Percentiles rank a stretch among this genome's conserved stretches.
Conservation (phyloP, 2,329 filamentous ascomycete species). For the Colletotrichum sp. region DNA sequence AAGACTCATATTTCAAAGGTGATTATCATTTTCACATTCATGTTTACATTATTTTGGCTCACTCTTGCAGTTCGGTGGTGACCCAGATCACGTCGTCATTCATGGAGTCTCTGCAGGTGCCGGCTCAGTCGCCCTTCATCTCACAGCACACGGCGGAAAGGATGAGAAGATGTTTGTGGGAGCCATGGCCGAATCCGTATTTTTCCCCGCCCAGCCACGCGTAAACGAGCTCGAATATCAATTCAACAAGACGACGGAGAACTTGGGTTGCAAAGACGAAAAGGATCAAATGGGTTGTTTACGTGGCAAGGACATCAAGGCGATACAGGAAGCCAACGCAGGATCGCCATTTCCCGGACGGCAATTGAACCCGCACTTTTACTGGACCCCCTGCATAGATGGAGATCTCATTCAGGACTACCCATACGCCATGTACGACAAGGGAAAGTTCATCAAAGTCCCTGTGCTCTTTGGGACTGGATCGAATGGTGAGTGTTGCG, state of each 20-base stretch:
- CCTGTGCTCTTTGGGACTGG: constrained; percentile 50
- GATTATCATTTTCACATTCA: neutral
- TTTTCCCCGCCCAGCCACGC: constrained; percentile 53
- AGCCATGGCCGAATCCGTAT: constrained; percentile 52
- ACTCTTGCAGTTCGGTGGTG: constrained; percentile 55
- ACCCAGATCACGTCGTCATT: constrained; percentile 63
- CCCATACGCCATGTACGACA: constrained; percentile 43
- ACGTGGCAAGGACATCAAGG: constrained; percentile 34
- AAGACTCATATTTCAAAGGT: constrained; percentile 60
- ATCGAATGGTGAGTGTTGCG: constrained; percentile 41
- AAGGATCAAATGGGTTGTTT: constrained; percentile 46
- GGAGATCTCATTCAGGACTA: constrained; percentile 48
- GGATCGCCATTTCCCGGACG: constrained; percentile 45
- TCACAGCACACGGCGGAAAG: constrained; percentile 50
- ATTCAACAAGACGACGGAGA: constrained; percentile 41
- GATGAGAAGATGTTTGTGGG: constrained; percentile 51
- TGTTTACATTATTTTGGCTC: neutral
- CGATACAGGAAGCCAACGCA: constrained; percentile 46
- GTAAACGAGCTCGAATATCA: constrained; percentile 53
- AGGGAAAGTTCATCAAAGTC: constrained; percentile 46
- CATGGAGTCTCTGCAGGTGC: constrained; percentile 67
- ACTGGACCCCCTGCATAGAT: constrained; percentile 57
- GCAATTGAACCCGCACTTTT: constrained; percentile 43
- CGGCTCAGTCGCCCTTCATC: constrained; percentile 59
- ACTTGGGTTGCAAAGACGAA: constrained; percentile 39